phyloP scores from a whole-genome alignment of 2,329 filamentous ascomycete species.

The Pseudocercospora macadamiae region DNA sequence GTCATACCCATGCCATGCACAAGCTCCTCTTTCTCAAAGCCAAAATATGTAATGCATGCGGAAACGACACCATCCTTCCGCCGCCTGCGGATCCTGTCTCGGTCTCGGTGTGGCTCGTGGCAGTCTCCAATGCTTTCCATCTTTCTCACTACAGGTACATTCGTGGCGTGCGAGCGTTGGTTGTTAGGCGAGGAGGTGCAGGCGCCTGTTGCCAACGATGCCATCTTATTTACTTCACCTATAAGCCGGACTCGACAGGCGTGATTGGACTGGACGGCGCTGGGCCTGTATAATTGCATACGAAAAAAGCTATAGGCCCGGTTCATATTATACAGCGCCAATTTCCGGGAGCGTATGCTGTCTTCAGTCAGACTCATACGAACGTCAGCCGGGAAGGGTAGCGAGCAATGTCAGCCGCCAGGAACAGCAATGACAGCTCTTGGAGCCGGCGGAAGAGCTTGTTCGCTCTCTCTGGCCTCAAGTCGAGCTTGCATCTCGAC shows the following conservation, averaged over 20 bases:
- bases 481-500: conserved; percentile 25
- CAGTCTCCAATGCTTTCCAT: neutral
- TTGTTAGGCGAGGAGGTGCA: conserved; percentile 9
- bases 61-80: neutral
- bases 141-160: neutral
- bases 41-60: neutral
- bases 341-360: neutral
- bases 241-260: neutral
- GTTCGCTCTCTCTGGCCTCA: conserved; percentile 38
- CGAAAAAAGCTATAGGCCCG: neutral
- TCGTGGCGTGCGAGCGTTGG: conserved; percentile 6
- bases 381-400: conserved; percentile 9
- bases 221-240: conserved; percentile 5
- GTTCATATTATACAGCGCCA: neutral
- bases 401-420: conserved; percentile 25
- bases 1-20: neutral
- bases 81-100: neutral
- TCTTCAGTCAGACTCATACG: neutral
- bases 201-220: conserved; percentile 9
- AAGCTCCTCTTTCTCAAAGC: conserved; percentile 1
- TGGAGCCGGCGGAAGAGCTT: conserved; percentile 37
- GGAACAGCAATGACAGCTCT: conserved; percentile 35
- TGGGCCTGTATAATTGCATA: neutral
- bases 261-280: neutral
- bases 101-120: neutral